These are phyloP conservation scores for Candida coquimbonensis DNA, from an alignment of 805 yeast species.

Conservation along the genomic window DNA sequence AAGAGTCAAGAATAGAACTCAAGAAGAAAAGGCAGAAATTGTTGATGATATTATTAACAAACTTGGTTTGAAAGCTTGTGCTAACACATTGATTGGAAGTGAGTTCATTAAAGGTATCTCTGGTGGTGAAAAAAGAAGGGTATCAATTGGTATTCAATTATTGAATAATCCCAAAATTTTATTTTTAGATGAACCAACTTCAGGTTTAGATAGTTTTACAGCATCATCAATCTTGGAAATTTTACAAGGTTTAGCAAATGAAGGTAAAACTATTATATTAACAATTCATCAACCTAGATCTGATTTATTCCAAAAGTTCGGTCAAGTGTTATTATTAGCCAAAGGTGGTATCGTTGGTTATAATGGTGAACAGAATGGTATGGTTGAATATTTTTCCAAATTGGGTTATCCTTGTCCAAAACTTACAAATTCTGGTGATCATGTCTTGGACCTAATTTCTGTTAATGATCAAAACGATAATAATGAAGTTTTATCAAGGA, in stretches of 20 bases:
- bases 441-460: slow-evolving; percentile 64
- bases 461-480: slow-evolving; percentile 16
- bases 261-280: slow-evolving; percentile 61
- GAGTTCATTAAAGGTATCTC: slow-evolving; percentile 63
- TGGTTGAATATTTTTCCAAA: slow-evolving; percentile 41
- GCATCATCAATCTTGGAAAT: slow-evolving; percentile 64
- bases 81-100: slow-evolving; percentile 61
- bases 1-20: slow-evolving; percentile 43
- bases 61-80: slow-evolving; percentile 70
- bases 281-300: slow-evolving; percentile 85
- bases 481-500: slow-evolving; percentile 12
- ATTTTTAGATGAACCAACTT: slow-evolving; percentile 82
- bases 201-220: slow-evolving; percentile 80
- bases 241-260: slow-evolving; percentile 48
- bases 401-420: slow-evolving; percentile 53
- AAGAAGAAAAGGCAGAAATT: slow-evolving; percentile 36
- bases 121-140: slow-evolving; percentile 80
- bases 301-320: slow-evolving; percentile 60
- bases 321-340: slow-evolving; percentile 64
- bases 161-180: slow-evolving; percentile 66
- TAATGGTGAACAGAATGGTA: slow-evolving; percentile 48
- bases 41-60: slow-evolving; percentile 55
- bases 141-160: slow-evolving; percentile 75
- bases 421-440: slow-evolving; percentile 69
- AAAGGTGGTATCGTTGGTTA: slow-evolving; percentile 73